Base-by-base conservation (phyloP, 225 moss, liverwort and hornwort genomes). In the Climacium dendroides region DNA sequence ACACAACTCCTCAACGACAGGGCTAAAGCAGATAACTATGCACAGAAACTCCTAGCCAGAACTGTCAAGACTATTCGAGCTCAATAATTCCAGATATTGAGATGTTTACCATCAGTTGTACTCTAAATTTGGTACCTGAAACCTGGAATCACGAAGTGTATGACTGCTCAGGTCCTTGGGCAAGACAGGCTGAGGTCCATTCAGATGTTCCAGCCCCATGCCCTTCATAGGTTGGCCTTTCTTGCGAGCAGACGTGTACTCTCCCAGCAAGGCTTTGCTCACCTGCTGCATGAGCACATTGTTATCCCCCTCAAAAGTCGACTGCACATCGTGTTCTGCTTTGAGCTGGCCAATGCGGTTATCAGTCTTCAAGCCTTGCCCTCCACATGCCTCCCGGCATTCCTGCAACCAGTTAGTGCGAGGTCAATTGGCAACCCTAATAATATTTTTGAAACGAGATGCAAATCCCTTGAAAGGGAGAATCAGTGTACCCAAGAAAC, bases 271-370 rank as follows among this genome's bases (percentile, higher is more conserved):
- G 20, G 93, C 94, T 89, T 98, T 98, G 95, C 98, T 98, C 61
- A 98, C 98, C 91, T 98, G 98, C 81, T 96, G 98, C 97, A 98
- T 97, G 81, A 98, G 91, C 26, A 98, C 98, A 61, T 98, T 97
- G 89, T 98, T 98, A 86, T 98, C 98, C 32, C 98, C 98, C 87
- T 98, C 98, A 82, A 98, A 98, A 8, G 98, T 98, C 72, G 94
- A 89, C 84, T 96, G 97, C 9, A 98, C 98, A 50, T 98, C 98
- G 85, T 92, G 94, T 20, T 98, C 98, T 15, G 95, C 93, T 90
- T 98, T 98, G 37, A 95, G 89, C 83, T 95, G 95, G 66, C 97
- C 97, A 23, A 98, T 82, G 34, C 93, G 95, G 55, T 95, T 98
- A 5, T 95, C 96, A 9, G 95, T 92, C 91, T 95, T 96, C 85